These are phyloP conservation scores for Iberis pinnata DNA, from an alignment of 345 rosid genomes.

Conservation along the genomic window DNA sequence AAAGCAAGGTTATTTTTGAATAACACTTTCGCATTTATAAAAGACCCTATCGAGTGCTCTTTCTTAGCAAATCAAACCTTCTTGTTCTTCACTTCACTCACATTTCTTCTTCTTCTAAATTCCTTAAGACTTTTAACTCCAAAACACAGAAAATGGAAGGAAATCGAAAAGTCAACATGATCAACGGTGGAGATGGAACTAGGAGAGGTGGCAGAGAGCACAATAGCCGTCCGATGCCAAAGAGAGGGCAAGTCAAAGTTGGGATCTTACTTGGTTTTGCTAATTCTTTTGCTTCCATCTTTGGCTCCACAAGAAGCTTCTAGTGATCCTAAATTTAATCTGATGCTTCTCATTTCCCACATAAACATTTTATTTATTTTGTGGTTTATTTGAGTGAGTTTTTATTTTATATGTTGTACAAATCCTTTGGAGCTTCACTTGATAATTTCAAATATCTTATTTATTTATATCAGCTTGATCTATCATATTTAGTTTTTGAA, in stretches of 20 bases:
- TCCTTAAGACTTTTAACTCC: slow-evolving; percentile 4
- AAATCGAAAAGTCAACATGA: slow-evolving; percentile 21
- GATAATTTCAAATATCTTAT: neutral
- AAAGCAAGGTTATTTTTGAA: neutral
- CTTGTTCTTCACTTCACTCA: slow-evolving; percentile 4
- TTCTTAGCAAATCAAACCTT: slow-evolving; percentile 22
- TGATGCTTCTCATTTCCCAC: slow-evolving; percentile 31
- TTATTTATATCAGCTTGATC: neutral
- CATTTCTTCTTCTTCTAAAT: neutral
- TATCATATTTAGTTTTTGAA: neutral
- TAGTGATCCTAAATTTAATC: slow-evolving; percentile 11
- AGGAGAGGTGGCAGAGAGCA: slow-evolving; percentile 20
- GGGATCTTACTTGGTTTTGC: slow-evolving; percentile 52
- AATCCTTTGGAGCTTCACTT: slow-evolving; percentile 12
- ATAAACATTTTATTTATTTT: neutral
- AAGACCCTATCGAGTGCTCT: neutral
- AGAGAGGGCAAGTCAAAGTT: slow-evolving; percentile 71
- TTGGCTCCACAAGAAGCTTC: slow-evolving; percentile 25
- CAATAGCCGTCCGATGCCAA: slow-evolving; percentile 55
- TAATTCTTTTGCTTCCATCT: slow-evolving; percentile 51
- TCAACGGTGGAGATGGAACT: slow-evolving; percentile 28
- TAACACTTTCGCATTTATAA: neutral
- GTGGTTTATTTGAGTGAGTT: slow-evolving; percentile 14
- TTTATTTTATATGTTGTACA: slow-evolving; percentile 5
- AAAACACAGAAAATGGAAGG: slow-evolving; percentile 33